Evolutionary conservation across 306 rosid species (phyloP).

Genomic region (Parietaria judaica): DNA sequence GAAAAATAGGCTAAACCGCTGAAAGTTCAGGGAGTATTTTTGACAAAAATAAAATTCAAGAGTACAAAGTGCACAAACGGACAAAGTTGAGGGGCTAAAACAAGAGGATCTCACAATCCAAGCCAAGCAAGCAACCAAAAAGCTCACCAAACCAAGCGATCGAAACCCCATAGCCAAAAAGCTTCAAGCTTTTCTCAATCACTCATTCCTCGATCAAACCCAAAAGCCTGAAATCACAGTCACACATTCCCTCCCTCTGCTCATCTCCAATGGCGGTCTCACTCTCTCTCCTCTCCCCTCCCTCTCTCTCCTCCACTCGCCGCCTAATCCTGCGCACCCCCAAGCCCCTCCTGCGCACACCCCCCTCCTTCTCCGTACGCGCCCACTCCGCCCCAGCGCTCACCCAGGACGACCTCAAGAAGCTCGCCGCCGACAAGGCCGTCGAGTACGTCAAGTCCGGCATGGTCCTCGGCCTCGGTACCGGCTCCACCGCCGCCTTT

Average conservation of each 20-base stretch:
- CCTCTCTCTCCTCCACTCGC: constrained; percentile 41
- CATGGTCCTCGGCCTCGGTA: constrained; percentile 89
- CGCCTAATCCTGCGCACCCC: constrained; percentile 27
- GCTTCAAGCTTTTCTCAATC: not conserved
- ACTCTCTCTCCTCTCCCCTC: constrained; percentile 47
- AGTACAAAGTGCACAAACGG: too few relatives aligned
- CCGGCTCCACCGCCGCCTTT: constrained; percentile 88
- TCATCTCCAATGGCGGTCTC: constrained; percentile 39
- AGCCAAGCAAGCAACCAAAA: not conserved
- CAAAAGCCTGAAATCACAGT: not conserved
- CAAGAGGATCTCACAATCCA: too few relatives aligned
- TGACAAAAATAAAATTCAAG: too few relatives aligned
- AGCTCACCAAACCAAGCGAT: not conserved
- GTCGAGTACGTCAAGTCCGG: constrained; percentile 68
- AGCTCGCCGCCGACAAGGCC: constrained; percentile 79
- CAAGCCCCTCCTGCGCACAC: constrained; percentile 44
- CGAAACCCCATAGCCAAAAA: not conserved
- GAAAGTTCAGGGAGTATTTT: too few relatives aligned
- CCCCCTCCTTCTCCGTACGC: constrained; percentile 36
- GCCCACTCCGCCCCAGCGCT: constrained; percentile 51
- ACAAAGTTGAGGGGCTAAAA: too few relatives aligned
- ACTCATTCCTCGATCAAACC: constrained; percentile 1
- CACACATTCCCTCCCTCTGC: not conserved
- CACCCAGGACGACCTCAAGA: constrained; percentile 78
- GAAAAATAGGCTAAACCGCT: too few relatives aligned